A percentile compares a stretch with the other conserved stretches of the same genome.
phyloP scores from a whole-genome alignment of 2,329 filamentous ascomycete species.

The Ambrosiella beaveri region DNA sequence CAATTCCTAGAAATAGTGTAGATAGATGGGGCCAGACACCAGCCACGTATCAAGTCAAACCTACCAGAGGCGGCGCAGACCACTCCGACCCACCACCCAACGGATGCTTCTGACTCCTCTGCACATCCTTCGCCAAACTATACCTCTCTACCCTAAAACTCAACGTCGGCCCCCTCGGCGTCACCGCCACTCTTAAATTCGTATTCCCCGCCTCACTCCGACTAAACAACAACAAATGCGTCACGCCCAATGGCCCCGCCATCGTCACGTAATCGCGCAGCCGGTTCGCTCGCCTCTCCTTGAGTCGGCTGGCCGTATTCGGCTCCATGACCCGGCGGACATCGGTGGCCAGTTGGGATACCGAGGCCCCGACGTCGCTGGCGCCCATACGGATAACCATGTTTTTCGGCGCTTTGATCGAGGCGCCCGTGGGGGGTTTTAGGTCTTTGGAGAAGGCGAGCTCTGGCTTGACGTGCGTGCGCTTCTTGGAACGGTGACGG shows the following conservation, averaged over 20 bases:
- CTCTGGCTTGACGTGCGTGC: constrained; percentile 59
- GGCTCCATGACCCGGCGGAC: constrained; percentile 92
- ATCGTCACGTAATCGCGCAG: constrained; percentile 87
- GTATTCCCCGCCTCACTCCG: constrained; percentile 80
- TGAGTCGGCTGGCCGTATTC: constrained; percentile 73
- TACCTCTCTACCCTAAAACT: constrained; percentile 93
- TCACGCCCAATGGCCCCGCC: constrained; percentile 84
- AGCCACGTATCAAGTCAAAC: constrained; percentile 13
- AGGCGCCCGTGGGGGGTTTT: constrained; percentile 40
- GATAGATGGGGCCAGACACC: too few relatives aligned
- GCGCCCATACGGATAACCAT: constrained; percentile 98
- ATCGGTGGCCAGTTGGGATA: constrained; percentile 83
- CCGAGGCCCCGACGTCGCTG: constrained; percentile 76
- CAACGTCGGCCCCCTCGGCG: constrained; percentile 79
- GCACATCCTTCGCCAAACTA: constrained; percentile 80
- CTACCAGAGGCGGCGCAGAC: constrained; percentile 62
- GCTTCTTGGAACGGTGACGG: constrained; percentile 67
- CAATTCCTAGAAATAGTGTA: not conserved
- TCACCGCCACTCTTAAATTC: constrained; percentile 72
- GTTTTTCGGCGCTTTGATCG: constrained; percentile 64
- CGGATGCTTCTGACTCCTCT: constrained; percentile 67
- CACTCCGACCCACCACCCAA: constrained; percentile 73
- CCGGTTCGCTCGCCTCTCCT: constrained; percentile 76
- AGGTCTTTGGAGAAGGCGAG: constrained; percentile 37
- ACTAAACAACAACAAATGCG: constrained; percentile 84